Percentiles rank a stretch among this genome's conserved stretches.
phyloP scores from a whole-genome alignment of 2,329 filamentous ascomycete species.

The Arthrobotrys entomopaga region DNA sequence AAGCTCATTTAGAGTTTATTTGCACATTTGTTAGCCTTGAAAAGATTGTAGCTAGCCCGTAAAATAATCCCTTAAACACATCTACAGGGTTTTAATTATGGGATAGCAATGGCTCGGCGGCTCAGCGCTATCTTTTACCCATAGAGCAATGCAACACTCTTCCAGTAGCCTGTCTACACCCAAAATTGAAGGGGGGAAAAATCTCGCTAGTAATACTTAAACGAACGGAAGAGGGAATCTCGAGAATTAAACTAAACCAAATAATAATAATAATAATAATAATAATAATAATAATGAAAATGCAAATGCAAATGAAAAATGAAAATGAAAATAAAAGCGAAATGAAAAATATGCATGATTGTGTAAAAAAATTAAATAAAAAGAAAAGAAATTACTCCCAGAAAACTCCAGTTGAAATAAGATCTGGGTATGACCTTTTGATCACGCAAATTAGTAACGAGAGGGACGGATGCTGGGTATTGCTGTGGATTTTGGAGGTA shows the following conservation, averaged over 20 bases:
- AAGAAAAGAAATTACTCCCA: background rate
- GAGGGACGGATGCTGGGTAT: background rate
- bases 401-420: slow-evolving; percentile 15
- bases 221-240: background rate
- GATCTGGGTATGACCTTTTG: background rate
- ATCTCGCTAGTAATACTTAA: background rate
- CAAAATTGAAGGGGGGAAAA: background rate
- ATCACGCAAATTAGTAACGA: slow-evolving; percentile 13
- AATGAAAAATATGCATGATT: background rate
- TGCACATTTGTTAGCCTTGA: too few relatives aligned
- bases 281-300: too few relatives aligned
- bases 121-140: background rate
- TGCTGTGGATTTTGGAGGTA: too few relatives aligned
- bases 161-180: slow-evolving; percentile 17
- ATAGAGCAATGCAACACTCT: background rate
- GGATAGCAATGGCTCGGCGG: background rate
- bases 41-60: too few relatives aligned
- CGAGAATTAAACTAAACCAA: background rate
- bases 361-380: background rate
- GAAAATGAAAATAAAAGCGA: slow-evolving; percentile 21
- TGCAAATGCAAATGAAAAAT: background rate
- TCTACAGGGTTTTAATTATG: background rate
- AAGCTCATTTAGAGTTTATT: too few relatives aligned
- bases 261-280: too few relatives aligned
- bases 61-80: background rate